Evolutionary conservation across 495 filamentous ascomycete genomes (phyloP).

Genomic region (Tuber magnatum): DNA sequence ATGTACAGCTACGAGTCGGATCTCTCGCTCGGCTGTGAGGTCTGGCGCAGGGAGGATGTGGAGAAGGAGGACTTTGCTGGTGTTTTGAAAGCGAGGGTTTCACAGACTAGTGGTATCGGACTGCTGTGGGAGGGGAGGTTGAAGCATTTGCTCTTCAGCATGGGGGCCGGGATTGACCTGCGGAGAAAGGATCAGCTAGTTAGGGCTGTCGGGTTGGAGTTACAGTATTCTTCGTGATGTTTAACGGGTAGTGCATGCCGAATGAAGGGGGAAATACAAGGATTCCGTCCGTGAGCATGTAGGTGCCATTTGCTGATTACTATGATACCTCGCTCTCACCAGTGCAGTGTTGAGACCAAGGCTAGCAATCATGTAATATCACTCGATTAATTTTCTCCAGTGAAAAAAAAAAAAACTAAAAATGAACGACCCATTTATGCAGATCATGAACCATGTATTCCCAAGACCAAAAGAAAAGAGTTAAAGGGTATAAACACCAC

Average conservation of each 20-base stretch:
- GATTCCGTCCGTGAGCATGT: neutral
- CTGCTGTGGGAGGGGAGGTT: slow-evolving; percentile 88
- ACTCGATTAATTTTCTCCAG: neutral
- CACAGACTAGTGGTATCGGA: slow-evolving; percentile 75
- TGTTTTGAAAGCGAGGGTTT: slow-evolving; percentile 81
- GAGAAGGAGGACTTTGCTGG: slow-evolving; percentile 63
- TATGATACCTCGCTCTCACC: neutral
- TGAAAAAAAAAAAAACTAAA: neutral
- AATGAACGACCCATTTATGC: neutral
- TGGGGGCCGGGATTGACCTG: slow-evolving; percentile 72
- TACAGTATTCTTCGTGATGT: slow-evolving; percentile 82
- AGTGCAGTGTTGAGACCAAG: neutral
- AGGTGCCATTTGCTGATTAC: neutral
- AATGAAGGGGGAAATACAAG: neutral
- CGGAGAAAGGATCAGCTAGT: slow-evolving; percentile 62
- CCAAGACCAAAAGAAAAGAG: neutral
- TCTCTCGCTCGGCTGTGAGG: slow-evolving; percentile 77
- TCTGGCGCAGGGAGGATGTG: slow-evolving; percentile 57
- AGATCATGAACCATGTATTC: neutral
- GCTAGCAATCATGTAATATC: neutral
- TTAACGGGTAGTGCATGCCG: neutral
- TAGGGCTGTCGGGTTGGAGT: slow-evolving; percentile 71
- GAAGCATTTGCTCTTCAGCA: slow-evolving; percentile 86
- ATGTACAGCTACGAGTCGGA: slow-evolving; percentile 97
- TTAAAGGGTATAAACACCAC: neutral